Evolutionary conservation across 1,284 basidiomycete species (phyloP), one percentile per base, ranked within the genome.

Genomic region (Exsudoporus floridanus): DNA sequence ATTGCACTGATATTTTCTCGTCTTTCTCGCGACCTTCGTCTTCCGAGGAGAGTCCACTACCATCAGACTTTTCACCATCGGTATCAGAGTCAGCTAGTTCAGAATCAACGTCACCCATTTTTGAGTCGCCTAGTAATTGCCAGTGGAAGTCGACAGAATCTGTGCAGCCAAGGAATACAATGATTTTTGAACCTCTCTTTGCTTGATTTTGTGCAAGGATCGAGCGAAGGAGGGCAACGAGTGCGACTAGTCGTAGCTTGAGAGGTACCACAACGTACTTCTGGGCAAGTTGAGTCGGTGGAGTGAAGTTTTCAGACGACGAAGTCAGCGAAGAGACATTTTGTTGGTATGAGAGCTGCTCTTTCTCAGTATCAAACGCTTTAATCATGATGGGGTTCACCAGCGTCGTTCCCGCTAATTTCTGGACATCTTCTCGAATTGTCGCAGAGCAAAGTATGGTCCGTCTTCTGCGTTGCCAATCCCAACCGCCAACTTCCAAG

Each of bases 141-240:
- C 92, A 99, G 69, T 98, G 94, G 67, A 94, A 98, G 70, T 99
- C 96, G 31, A 99, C 97, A 2, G 94, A 93, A 70, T 98, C 95
- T 3, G 94, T 99, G 62, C 94, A 98, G 62, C 90, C 94, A 55
- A 99, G 76, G 72, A 99, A 99, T 6, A 99, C 94, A 49, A 99
- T 94, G 40, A 98, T 85, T 66, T 86, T 89, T 23, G 77, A 76
- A 27, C 80, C 79, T 40, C 76, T 72, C 40, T 74, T 75, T 33
- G 68, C 69, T 57, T 76, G 75, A 16, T 78, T 74, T 65, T 85
- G 80, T 4, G 86, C 74, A 34, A 98, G 76, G 6, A 96, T 77
- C 4, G 83, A 82, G 25, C 89, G 85, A 30, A 95, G 74, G 3
- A 99, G 78, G 3, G 96, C 90, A 27, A 99, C 77, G 13, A 99